Evolutionary conservation across 805 yeast species (phyloP), one percentile per base, ranked within the genome.

Genomic region (Metschnikowia proteae): DNA sequence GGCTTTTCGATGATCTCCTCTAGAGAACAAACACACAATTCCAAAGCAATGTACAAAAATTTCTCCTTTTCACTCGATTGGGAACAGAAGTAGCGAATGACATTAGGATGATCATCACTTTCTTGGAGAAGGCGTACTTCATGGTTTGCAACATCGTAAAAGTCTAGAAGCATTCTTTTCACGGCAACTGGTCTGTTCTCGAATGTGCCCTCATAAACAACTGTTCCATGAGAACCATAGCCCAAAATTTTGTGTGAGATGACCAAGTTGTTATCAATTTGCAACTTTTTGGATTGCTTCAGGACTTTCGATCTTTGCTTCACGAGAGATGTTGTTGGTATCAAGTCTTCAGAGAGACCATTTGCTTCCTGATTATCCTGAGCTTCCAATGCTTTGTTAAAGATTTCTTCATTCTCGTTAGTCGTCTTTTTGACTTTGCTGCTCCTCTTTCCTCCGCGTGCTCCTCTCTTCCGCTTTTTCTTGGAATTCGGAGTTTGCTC

Each of bases 101-200:
- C 98, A 62, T 94, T 94, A 2, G 97, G 94, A 66, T 92, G 98
- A 63, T 90, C 96, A 59, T 94, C 99, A 68, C 96, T 88, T 63
- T 92, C 97, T 50, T 92, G 96, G 31, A 92, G 68, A 10, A 92
- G 66, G 26, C 84, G 78, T 9, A 94, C 95, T 61, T 92, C 99
- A 57, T 88, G 96, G 6, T 89, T 84, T 1, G 98, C 98, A 49
- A 92, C 81, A 60, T 94, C 97, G 65, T 87, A 92, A 61, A 91
- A 94, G 62, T 91, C 97, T 33, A 91, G 75, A 46, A 94, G 71
- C 96, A 94, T 88, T 59, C 98, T 72, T 64, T 94, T 94, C 5
- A 94, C 95, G 0, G 99, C 99, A 5, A 94, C 99, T 1, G 96
- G 96, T 48, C 99, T 76, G 56, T 82, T 84, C 61, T 92, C 97